Evolutionary conservation across 371 early-diverging fungal genomes (phyloP), one percentile per base, ranked within the genome.

Genomic region (Syncephalastrum sp.): DNA sequence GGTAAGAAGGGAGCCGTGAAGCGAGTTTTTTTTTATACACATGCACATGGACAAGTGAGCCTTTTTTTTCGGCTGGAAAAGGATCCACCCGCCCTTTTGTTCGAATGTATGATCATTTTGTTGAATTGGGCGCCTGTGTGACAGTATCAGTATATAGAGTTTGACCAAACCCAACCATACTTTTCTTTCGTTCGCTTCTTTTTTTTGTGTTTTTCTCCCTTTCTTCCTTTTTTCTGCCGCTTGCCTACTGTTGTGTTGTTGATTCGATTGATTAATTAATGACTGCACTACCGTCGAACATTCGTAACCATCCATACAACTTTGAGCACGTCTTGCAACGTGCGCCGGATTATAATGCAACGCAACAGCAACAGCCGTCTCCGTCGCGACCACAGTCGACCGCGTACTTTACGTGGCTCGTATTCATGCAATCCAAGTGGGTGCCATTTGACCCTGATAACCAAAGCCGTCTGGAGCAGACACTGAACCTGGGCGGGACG

Each of bases 401-500:
- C 17, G 53, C 55, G 15, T 60, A 70, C 53, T 74, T 65, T 49
- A 75, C 75, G 8, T 77, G 77, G 77, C 69, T 77, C 14, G 77
- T 77, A 5, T 77, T 74, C 56, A 66, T 77, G 65, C 54, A 64
- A 38, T 59, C 61, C 29, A 71, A 69, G 47, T 77, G 77, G 77
- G 68, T 74, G 12, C 77, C 77, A 3, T 77, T 77, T 65, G 77
- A 71, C 44, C 65, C 62, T 25, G 16, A 46, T 21, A 77, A 77
- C 42, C 77, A 77, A 47, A 51, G 60, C 53, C 73, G 72, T 60
- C 55, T 77, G 29, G 77, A 77, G 51, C 77, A 77, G 27, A 74
- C 74, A 3, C 58, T 77, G 16, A 69, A 68, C 50, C 59, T 74
- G n/a, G 74, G 74, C 10, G 77, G 77, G 13, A 77, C 77, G 3